These are phyloP conservation scores for Fusarium circinatum DNA, from an alignment of 2,329 filamentous ascomycete genomes.

Conservation along the genomic window DNA sequence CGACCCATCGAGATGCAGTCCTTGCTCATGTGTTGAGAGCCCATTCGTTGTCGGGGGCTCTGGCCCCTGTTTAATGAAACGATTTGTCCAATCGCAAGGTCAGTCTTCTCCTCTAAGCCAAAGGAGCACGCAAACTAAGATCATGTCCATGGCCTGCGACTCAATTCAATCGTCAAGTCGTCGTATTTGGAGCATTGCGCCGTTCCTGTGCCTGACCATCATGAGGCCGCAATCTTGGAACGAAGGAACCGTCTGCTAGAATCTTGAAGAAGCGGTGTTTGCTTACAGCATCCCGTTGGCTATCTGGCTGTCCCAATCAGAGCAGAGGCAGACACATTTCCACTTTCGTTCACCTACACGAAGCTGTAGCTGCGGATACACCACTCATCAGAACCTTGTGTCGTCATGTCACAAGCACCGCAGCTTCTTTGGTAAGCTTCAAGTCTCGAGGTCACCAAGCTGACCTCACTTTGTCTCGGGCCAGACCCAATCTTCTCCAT, in stretches of 20 bases:
- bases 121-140: conserved; percentile 2
- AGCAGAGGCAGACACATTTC: conserved; percentile 11
- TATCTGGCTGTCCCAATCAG: neutral
- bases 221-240: conserved; percentile 11
- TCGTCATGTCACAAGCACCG: conserved; percentile 16
- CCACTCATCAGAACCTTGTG: conserved; percentile 16
- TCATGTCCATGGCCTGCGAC: neutral
- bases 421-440: conserved; percentile 19
- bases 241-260: neutral
- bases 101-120: conserved; percentile 1
- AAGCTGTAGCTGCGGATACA: conserved; percentile 21
- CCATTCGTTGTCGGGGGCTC: conserved; percentile 31
- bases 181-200: neutral
- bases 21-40: conserved; percentile 38
- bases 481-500: conserved; percentile 18
- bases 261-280: neutral
- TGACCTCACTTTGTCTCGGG: conserved; percentile 40
- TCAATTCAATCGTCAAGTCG: conserved; percentile 5
- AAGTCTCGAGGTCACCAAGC: conserved; percentile 16
- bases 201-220: conserved; percentile 16
- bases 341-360: conserved; percentile 22
- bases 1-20: conserved; percentile 35
- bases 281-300: neutral
- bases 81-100: conserved; percentile 30
- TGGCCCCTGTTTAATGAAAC: conserved; percentile 18